Evolutionary conservation across 2,329 filamentous ascomycete species (phyloP), one percentile per base, ranked within the genome.

Genomic region (Microthyrium microscopicum): DNA sequence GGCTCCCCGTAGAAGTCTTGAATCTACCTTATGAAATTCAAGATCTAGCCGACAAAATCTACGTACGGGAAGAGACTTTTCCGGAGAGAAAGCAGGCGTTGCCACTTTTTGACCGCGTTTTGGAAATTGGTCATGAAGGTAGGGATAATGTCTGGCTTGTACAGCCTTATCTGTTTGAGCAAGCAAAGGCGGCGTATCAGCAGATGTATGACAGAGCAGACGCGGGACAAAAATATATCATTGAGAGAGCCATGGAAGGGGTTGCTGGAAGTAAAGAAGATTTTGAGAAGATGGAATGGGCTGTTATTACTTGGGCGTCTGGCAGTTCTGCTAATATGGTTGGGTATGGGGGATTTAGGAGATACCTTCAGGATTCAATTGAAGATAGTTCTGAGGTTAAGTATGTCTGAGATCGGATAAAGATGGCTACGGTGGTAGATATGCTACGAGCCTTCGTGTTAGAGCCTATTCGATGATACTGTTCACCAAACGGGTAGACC

Each of bases 181-280:
- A 39, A 25, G 19, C 19, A 12, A 30, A 25, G 8, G 32, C 33
- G 6, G 29, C 20, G 16, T 42, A 42, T 26, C 21, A 32, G 16
- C 17, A 20, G 29, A 42, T 42, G 31, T 38, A 41, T 20, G 27
- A 31, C 3, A 29, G 30, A 6, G 39, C 31, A 12, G 26, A 38
- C 26, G 20, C 33, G 12, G 26, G 33, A 35, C 39, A 39, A 27
- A 39, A 36, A 34, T 36, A 22, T 18, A 26, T 34, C 15, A 33
- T 40, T 13, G 22, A 20, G 18, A 29, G 34, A 26, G 37, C 40
- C 8, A 42, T 42, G 29, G 34, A 31, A 26, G 33, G 25, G 12
- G 39, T 42, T 25, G 40, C 39, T 1, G 39, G 40, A 8, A 42
- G 39, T 24, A 41, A 31, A 29, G 37, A 40, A 12, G 37, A 22